Percentiles rank a stretch among this genome's conserved stretches.
Conservation (phyloP, 2,329 filamentous ascomycete species). For the Diaporthe helianthi region DNA sequence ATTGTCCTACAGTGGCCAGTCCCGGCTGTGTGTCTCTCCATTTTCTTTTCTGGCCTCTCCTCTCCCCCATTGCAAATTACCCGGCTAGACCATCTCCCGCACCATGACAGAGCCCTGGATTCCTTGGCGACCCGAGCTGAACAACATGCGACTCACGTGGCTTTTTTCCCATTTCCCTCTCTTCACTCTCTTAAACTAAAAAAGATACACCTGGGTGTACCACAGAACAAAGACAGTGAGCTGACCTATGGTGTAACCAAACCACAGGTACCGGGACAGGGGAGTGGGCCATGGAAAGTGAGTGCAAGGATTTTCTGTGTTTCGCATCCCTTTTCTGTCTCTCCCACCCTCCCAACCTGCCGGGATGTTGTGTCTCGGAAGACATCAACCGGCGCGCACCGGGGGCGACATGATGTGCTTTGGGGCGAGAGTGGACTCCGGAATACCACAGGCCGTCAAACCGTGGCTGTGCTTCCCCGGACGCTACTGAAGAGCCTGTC, state of each 20-base stretch:
- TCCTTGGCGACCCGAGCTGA: conserved; percentile 26
- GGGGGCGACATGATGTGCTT: neutral
- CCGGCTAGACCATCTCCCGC: neutral
- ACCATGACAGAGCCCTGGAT: neutral
- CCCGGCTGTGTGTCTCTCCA: neutral
- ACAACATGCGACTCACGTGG: conserved; percentile 26
- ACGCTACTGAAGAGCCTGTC: neutral
- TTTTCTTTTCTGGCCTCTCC: conserved; percentile 6
- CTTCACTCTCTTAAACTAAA: neutral
- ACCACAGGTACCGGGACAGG: conserved; percentile 57
- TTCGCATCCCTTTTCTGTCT: conserved; percentile 34
- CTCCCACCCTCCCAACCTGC: conserved; percentile 22
- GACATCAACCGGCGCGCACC: neutral
- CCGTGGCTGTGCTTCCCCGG: neutral
- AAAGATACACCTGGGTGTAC: neutral
- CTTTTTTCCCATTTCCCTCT: no score
- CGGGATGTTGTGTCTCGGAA: conserved; percentile 16
- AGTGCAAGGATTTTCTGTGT: conserved; percentile 40
- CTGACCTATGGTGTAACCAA: conserved; percentile 35
- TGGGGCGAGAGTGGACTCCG: neutral
- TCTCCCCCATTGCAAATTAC: neutral
- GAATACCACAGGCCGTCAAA: neutral
- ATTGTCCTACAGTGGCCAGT: neutral
- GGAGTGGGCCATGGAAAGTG: conserved; percentile 58
- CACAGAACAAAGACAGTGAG: neutral